Base-by-base conservation (phyloP, 371 early-diverging fungal genomes). In the Circinella minor region DNA sequence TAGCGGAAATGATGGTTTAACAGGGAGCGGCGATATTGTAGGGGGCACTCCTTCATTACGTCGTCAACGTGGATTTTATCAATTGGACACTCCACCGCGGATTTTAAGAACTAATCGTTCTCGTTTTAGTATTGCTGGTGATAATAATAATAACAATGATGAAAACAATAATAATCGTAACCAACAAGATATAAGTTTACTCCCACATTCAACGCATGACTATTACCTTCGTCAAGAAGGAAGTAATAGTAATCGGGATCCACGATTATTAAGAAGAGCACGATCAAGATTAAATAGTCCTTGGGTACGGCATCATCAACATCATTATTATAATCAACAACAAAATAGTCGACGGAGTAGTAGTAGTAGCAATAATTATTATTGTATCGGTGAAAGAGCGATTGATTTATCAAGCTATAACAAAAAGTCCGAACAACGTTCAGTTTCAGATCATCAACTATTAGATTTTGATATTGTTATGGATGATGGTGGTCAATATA, bases 401-500 rank as follows among this genome's bases (percentile, higher is more conserved):
- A 63, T 63, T 36, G 69, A 68, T 68, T 55, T 67, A 49, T 36
- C 57, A 36, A 57, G 57, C 7, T 57, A 57, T 14, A 39, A 38
- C 48, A 43, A 54, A 36, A 36, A 36, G 20, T 63, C 39, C 49
- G 18, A 46, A n/a, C 39, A 48, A n/a, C 18, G 54, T 36, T 48
- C 63, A 18, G 36, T 38, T 11, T 39, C 61, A 39, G 63, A 51
- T 10, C 60, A 60, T 17, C 17, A 55, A 27, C 36, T 65, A 46
- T 54, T 71, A n/a, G 65, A 72, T 49, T 72, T 68, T 60, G 48
- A 59, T 37, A 59, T 72, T 14, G 43, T 63, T 9, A 68, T 68
- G 68, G 68, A 69, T 14, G 76, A 76, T 55, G 76, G 76, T 47
- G 76, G 73, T 17, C 63, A 59, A n/a, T 76, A 64, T 62, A 63